Percentiles rank a stretch among this genome's conserved stretches.
Evolutionary conservation across 441 rosid species (phyloP).

Genomic region (Arabidopsis lyrata): DNA sequence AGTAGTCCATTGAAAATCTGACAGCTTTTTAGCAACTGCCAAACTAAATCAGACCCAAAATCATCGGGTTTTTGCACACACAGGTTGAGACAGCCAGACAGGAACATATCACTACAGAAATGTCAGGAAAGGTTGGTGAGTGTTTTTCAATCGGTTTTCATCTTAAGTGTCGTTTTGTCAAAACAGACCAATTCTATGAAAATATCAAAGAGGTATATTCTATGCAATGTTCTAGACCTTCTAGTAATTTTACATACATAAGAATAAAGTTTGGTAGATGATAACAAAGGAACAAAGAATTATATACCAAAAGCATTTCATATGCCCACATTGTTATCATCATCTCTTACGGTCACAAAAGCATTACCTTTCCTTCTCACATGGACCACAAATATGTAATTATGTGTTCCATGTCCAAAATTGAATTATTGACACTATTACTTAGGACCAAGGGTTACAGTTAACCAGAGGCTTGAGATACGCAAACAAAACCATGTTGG

Average conservation of each 20-base stretch:
- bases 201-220: constrained; percentile 44
- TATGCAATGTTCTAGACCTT: constrained; percentile 42
- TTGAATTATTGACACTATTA: constrained; percentile 27
- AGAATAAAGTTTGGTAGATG: constrained; percentile 28
- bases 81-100: constrained; percentile 43
- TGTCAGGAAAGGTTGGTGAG: constrained; percentile 28
- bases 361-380: constrained; percentile 38
- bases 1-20: constrained; percentile 30
- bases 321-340: constrained; percentile 42
- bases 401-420: constrained; percentile 31
- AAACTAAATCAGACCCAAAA: constrained; percentile 38
- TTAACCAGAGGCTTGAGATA: constrained; percentile 24
- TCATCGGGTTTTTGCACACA: constrained; percentile 40
- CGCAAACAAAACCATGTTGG: constrained; percentile 13
- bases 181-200: constrained; percentile 26
- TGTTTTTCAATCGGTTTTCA: constrained; percentile 43
- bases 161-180: constrained; percentile 28
- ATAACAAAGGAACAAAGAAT: constrained; percentile 43
- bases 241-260: neutral
- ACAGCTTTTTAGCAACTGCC: constrained; percentile 34
- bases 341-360: constrained; percentile 30
- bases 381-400: constrained; percentile 41
- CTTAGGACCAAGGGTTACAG: constrained; percentile 31
- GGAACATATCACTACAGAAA: constrained; percentile 28
- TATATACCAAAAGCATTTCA: constrained; percentile 40